phyloP scores from a whole-genome alignment of 176 grass and related monocot genomes.

The Avena insularis region DNA sequence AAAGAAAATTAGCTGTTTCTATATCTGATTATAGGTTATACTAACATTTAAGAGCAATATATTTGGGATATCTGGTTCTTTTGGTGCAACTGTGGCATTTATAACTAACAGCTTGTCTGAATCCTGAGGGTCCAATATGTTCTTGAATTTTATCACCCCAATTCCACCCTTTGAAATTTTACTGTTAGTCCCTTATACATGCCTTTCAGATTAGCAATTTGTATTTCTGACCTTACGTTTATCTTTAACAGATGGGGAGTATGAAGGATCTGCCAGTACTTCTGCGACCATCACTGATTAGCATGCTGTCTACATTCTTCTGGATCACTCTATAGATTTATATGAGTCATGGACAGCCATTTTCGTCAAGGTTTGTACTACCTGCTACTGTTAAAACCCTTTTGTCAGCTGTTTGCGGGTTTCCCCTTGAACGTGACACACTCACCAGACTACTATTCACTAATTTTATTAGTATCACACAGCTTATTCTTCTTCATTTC shows the following conservation, averaged over 20 bases:
- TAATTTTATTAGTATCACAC: neutral
- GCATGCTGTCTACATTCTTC: conserved; percentile 47
- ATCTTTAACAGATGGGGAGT: conserved; percentile 60
- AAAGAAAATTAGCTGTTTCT: conserved; percentile 22
- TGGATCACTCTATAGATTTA: conserved; percentile 17
- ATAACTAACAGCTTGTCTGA: neutral
- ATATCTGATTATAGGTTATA: conserved; percentile 24
- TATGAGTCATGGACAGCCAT: conserved; percentile 23
- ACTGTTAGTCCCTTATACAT: neutral
- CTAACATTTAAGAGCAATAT: neutral
- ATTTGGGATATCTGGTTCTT: conserved; percentile 27
- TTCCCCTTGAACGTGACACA: neutral
- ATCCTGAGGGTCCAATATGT: conserved; percentile 1
- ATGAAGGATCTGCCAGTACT: conserved; percentile 45
- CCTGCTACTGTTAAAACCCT: neutral
- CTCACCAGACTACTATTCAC: neutral
- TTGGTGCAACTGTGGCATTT: neutral
- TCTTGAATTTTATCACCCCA: conserved; percentile 1
- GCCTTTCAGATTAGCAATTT: conserved; percentile 17
- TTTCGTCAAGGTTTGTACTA: conserved; percentile 48
- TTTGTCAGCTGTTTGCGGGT: neutral
- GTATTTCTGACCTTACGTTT: conserved; percentile 31
- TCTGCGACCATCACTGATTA: conserved; percentile 46
- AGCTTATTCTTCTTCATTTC: neutral
- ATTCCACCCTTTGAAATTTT: neutral